These are phyloP conservation scores for Achaetomium macrosporum DNA, from an alignment of 2,329 filamentous ascomycete genomes.

Conservation along the genomic window DNA sequence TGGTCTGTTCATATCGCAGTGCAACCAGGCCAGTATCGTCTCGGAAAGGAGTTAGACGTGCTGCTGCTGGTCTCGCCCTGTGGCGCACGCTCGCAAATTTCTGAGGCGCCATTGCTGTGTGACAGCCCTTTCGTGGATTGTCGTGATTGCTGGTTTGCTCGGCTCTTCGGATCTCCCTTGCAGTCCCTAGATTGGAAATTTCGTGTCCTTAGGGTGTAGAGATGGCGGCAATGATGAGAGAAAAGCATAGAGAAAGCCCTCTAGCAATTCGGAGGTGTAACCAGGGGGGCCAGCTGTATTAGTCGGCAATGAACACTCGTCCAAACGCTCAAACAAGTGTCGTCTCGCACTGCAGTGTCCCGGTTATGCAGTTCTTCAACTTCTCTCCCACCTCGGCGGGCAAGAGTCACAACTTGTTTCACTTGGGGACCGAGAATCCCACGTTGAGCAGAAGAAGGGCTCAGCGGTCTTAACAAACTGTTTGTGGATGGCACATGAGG, in stretches of 20 bases:
- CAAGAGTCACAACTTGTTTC: background rate
- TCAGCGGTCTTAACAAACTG: background rate
- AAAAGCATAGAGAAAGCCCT: background rate
- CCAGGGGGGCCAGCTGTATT: background rate
- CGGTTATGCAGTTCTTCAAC: slow-evolving; percentile 8
- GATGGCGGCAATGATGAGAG: background rate
- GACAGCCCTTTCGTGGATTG: slow-evolving; percentile 10
- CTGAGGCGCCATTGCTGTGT: slow-evolving; percentile 35
- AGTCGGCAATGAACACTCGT: background rate
- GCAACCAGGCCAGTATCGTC: slow-evolving; percentile 48
- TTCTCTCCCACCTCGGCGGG: background rate
- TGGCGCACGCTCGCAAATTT: slow-evolving; percentile 40
- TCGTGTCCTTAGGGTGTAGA: background rate
- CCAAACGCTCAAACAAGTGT: slow-evolving; percentile 1
- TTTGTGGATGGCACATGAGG: background rate
- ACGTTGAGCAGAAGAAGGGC: background rate
- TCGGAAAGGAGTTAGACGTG: slow-evolving; percentile 36
- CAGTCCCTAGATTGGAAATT: background rate
- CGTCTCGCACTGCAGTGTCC: slow-evolving; percentile 8
- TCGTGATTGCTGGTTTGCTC: background rate
- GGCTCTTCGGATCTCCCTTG: background rate
- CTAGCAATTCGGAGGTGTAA: background rate
- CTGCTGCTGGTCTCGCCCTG: slow-evolving; percentile 35
- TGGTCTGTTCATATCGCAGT: slow-evolving; percentile 56
- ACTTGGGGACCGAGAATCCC: slow-evolving; percentile 8